Base-by-base conservation (phyloP, 805 yeast genomes). In the Grigorovia transvaalensis region DNA sequence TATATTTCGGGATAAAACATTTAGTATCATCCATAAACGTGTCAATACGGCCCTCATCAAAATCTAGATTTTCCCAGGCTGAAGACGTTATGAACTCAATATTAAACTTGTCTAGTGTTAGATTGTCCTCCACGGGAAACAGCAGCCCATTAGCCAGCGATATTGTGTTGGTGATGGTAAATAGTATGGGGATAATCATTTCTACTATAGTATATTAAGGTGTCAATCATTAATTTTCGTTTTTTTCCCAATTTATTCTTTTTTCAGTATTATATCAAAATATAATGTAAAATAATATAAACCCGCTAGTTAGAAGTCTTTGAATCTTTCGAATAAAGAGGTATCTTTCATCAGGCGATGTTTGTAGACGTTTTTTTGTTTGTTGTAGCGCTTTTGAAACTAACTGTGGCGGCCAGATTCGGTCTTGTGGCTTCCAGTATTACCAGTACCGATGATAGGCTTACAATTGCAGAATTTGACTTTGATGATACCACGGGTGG, bases 81-180 rank as follows among this genome's bases (percentile, higher is more conserved):
- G 50, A 40, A 3, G 50, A 51, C 1, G 59, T 47, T 4, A 65
- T 46, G 45, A 62, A 63, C 30, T 54, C 53, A 4, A 62, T 52
- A 9, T 45, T 47, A 43, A 55, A 63, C 47, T 59, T 62, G 9
- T 57, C 53, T 1, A 52, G 23, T 1, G 59, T 56, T 6, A 47
- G 47, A 1, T 60, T 57, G 41, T 60, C 66, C 18, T 56, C 60
- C 12, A 62, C 30, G 7, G 64, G 63, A 17, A 56, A 48, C 38
- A 57, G 43, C 9, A 58, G n/a, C 30, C 55, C 57, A 11, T 45
- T 17, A 4, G 49, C 48, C 23, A 44, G 38, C 6, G 41, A 17
- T 33, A 42, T 20, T 6, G 33, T 18, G 30, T 29, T 4, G 5
- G 27, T 17, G 17, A 43, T 7, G 3, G 29, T 23, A 13, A 9